phyloP scores from a whole-genome alignment of 2,329 filamentous ascomycete genomes.

The Huntiella bhutanensis region DNA sequence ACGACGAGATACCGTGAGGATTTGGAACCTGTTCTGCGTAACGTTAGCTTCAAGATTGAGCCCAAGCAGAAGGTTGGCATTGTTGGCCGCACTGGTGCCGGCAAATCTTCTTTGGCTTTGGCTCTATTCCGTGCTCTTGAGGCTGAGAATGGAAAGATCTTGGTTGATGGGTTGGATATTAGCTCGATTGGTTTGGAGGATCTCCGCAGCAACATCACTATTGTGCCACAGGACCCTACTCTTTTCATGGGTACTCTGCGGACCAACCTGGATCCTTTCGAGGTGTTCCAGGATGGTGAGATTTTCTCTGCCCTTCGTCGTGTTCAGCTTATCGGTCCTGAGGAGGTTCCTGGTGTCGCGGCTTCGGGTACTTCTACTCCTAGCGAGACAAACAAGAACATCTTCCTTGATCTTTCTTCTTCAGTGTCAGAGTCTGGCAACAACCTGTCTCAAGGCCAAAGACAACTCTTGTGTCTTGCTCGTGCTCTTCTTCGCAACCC shows the following conservation, averaged over 20 bases:
- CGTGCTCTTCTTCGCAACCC: slow-evolving; percentile 81
- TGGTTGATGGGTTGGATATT: slow-evolving; percentile 85
- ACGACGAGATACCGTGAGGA: slow-evolving; percentile 77
- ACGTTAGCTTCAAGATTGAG: slow-evolving; percentile 70
- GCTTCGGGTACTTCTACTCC: slow-evolving; percentile 16
- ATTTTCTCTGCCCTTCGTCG: slow-evolving; percentile 73
- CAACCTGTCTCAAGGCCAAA: slow-evolving; percentile 89
- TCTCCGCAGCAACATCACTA: slow-evolving; percentile 81
- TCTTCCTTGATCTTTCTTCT: slow-evolving; percentile 75
- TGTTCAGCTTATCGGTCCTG: slow-evolving; percentile 63
- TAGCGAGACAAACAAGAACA: slow-evolving; percentile 65
- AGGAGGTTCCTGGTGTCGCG: slow-evolving; percentile 22
- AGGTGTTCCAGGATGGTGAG: slow-evolving; percentile 71
- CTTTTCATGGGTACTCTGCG: slow-evolving; percentile 84
- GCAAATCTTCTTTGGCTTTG: slow-evolving; percentile 86
- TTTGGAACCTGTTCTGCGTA: slow-evolving; percentile 67
- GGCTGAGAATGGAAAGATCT: slow-evolving; percentile 71
- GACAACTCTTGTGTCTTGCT: slow-evolving; percentile 83
- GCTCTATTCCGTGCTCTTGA: slow-evolving; percentile 88
- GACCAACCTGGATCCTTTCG: slow-evolving; percentile 84
- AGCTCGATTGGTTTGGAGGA: slow-evolving; percentile 81
- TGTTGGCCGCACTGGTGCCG: slow-evolving; percentile 84
- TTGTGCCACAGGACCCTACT: slow-evolving; percentile 93
- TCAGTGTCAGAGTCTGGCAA: slow-evolving; percentile 75
- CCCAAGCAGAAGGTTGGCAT: slow-evolving; percentile 88